phyloP scores from a whole-genome alignment of 129 eudicot species.

The Lonicera japonica region DNA sequence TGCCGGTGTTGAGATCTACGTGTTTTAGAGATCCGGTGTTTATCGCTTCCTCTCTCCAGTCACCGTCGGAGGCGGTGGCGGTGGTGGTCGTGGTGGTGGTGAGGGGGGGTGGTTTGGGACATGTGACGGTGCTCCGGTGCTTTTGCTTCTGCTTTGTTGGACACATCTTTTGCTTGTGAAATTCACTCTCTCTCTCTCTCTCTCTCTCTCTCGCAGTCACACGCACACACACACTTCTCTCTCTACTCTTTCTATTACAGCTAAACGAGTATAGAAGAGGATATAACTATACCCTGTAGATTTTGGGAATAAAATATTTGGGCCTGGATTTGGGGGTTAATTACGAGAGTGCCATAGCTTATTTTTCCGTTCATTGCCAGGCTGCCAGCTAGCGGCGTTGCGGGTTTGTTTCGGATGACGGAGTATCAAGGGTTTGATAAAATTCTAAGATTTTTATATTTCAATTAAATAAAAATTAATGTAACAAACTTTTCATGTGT shows the following conservation, averaged over 20 bases:
- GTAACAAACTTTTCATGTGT: too few relatives aligned
- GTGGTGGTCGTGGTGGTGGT: slow-evolving; percentile 1
- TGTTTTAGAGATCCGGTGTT: slow-evolving; percentile 70
- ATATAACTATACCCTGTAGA: neutral
- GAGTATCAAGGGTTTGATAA: too few relatives aligned
- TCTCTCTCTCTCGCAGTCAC: too few relatives aligned
- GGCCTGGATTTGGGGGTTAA: too few relatives aligned
- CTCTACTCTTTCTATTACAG: neutral
- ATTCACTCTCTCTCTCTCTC: neutral
- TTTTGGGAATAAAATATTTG: too few relatives aligned
- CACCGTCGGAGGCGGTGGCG: slow-evolving; percentile 12
- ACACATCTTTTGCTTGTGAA: slow-evolving; percentile 22
- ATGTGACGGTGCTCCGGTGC: slow-evolving; percentile 18
- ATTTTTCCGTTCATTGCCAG: too few relatives aligned
- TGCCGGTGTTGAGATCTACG: slow-evolving; percentile 61
- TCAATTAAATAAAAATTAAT: too few relatives aligned
- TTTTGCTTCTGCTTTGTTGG: slow-evolving; percentile 39
- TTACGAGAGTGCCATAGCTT: too few relatives aligned
- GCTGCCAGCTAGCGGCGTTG: too few relatives aligned
- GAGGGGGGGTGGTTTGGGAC: neutral
- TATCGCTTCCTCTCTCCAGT: slow-evolving; percentile 62
- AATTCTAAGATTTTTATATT: too few relatives aligned
- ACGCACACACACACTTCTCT: neutral
- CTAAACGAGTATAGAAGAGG: neutral
- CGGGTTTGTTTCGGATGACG: too few relatives aligned